Conservation (phyloP, 2,329 filamentous ascomycete genomes). For the Aureobasidium sp. region DNA sequence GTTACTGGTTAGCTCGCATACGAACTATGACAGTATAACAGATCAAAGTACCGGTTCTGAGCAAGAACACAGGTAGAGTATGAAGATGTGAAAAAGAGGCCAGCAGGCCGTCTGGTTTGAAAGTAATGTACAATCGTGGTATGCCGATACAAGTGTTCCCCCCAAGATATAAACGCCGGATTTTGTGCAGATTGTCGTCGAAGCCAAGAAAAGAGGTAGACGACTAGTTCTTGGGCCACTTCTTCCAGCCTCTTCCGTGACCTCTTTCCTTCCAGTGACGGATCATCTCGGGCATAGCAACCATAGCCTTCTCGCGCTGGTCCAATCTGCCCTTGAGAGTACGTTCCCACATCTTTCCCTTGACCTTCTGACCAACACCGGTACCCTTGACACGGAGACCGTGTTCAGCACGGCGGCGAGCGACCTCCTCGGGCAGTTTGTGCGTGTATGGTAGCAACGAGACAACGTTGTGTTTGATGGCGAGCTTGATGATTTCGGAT, state of each 20-base stretch:
- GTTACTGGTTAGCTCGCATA: background rate
- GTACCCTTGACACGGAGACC: conserved; percentile 86
- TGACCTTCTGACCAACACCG: conserved; percentile 77
- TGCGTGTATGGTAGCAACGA: conserved; percentile 24
- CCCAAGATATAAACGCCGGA: background rate
- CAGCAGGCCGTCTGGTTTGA: background rate
- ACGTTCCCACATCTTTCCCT: conserved; percentile 91
- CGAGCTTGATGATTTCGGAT: conserved; percentile 83
- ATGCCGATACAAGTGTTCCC: conserved; percentile 5
- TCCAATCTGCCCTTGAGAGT: conserved; percentile 62
- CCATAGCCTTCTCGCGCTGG: conserved; percentile 14
- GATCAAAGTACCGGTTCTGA: background rate
- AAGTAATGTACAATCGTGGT: conserved; percentile 10
- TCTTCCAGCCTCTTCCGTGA: conserved; percentile 66
- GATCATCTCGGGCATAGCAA: conserved; percentile 82
- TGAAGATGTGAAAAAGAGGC: background rate
- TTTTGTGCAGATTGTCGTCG: background rate
- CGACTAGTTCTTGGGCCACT: conserved; percentile 50
- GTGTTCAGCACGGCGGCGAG: conserved; percentile 64
- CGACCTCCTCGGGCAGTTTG: conserved; percentile 47
- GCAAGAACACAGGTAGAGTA: too few species aligned
- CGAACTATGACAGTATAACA: background rate
- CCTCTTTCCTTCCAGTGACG: conserved; percentile 88
- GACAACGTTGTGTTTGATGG: conserved; percentile 45
- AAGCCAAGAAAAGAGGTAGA: background rate